These are phyloP conservation scores for Leucosporidium creatinivorum DNA, from an alignment of 768 basidiomycete genomes.

Conservation along the genomic window DNA sequence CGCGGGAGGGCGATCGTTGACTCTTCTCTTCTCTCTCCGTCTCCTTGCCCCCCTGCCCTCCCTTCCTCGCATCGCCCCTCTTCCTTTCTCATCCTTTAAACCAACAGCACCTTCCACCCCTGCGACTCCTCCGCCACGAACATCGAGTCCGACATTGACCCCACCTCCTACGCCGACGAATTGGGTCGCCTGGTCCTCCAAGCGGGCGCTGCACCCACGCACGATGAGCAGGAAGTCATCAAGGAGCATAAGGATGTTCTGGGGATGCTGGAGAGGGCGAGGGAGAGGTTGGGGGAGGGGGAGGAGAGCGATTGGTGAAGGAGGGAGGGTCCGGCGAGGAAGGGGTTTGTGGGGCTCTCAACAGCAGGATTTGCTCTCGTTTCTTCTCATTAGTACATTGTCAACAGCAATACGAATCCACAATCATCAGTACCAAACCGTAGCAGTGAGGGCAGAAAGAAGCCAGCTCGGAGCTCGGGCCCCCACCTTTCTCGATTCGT, in stretches of 20 bases:
- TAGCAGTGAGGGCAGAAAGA: too few relatives aligned
- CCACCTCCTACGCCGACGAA: not conserved
- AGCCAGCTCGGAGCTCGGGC: too few relatives aligned
- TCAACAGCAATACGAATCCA: too few relatives aligned
- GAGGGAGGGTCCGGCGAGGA: not conserved
- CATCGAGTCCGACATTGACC: constrained; percentile 1
- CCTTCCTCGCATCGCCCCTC: too few relatives aligned
- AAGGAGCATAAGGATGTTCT: not conserved
- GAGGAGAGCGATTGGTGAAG: not conserved
- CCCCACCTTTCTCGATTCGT: too few relatives aligned
- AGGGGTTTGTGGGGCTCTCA: not conserved
- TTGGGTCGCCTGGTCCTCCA: not conserved
- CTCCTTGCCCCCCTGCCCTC: not conserved
- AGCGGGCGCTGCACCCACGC: not conserved
- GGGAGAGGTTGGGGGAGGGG: not conserved
- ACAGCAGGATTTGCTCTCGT: too few relatives aligned
- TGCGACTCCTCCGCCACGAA: not conserved
- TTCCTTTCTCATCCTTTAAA: too few relatives aligned
- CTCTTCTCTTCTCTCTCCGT: not conserved
- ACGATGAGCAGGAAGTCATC: not conserved
- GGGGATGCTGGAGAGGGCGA: not conserved
- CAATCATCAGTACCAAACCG: too few relatives aligned
- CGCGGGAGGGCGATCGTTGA: not conserved
- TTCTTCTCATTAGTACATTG: too few relatives aligned
- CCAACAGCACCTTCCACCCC: not conserved